Evolutionary conservation across 805 yeast genomes (phyloP).

Genomic region (Myxozyma neglecta): DNA sequence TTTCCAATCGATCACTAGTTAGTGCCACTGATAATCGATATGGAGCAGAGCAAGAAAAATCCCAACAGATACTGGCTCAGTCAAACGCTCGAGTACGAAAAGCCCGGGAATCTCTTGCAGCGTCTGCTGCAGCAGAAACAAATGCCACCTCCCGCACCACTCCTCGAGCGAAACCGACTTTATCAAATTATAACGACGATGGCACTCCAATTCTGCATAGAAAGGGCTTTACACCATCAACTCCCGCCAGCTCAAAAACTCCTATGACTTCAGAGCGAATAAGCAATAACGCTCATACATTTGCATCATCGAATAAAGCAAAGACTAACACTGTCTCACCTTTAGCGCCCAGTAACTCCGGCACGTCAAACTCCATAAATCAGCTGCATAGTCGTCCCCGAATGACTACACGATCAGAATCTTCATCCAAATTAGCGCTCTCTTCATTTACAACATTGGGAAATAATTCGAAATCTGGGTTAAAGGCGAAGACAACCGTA

Average conservation of each 20-base stretch:
- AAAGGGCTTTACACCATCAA: neutral
- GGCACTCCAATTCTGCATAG: neutral
- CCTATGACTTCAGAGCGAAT: neutral
- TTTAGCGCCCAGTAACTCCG: constrained; percentile 6
- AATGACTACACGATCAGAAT: neutral
- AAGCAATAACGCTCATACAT: neutral
- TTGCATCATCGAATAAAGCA: neutral
- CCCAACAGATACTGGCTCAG: constrained; percentile 7
- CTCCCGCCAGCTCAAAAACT: neutral
- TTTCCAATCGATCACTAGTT: neutral
- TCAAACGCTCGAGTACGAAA: constrained; percentile 15
- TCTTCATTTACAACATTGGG: neutral
- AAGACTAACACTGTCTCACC: neutral
- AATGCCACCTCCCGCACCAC: neutral
- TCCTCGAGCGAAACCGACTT: neutral
- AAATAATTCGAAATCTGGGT: neutral
- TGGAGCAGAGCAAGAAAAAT: constrained; percentile 9
- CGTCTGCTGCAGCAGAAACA: neutral
- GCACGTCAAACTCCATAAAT: constrained; percentile 7
- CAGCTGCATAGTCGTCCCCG: neutral
- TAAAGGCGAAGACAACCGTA: neutral
- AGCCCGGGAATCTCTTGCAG: constrained; percentile 20
- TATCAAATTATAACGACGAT: neutral
- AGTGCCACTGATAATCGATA: neutral
- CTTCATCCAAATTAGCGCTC: neutral